A percentile compares a stretch with the other conserved stretches of the same genome.
Evolutionary conservation across 805 yeast species (phyloP).

Genomic region (Maudiozyma saulgeensis): DNA sequence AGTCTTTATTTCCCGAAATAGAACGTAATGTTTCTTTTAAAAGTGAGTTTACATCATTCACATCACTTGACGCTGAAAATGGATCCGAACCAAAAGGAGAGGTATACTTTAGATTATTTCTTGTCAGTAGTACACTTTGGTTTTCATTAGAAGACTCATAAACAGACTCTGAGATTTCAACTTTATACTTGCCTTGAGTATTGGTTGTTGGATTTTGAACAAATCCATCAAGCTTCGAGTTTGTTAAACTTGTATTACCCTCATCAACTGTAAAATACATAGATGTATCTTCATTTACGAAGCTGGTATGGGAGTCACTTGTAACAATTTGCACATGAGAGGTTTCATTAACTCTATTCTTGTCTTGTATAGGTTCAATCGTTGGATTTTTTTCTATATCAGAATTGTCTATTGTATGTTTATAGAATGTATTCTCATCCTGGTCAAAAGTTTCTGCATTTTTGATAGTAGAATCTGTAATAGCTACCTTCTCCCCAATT

Average conservation of each 20-base stretch:
- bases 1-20: not conserved
- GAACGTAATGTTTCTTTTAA: slow-evolving; percentile 6
- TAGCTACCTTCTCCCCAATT: no score
- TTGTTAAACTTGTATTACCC: not conserved
- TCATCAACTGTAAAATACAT: slow-evolving; percentile 13
- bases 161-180: slow-evolving; percentile 14
- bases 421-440: no score
- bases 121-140: slow-evolving; percentile 8
- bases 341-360: not conserved
- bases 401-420: no score
- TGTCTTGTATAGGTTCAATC: no score
- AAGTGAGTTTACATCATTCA: slow-evolving; percentile 1
- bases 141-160: slow-evolving; percentile 14
- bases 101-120: slow-evolving; percentile 8
- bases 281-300: slow-evolving; percentile 1
- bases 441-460: no score
- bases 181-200: slow-evolving; percentile 8
- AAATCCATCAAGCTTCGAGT: not conserved
- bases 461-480: no score
- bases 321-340: not conserved
- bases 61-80: slow-evolving; percentile 3
- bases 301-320: not conserved
- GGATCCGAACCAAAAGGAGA: slow-evolving; percentile 19
- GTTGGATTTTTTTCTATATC: no score
- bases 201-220: not conserved